Percentiles rank a stretch among this genome's conserved stretches.
Conservation (phyloP, 345 rosid species). For the Geranium rotundifolium region DNA sequence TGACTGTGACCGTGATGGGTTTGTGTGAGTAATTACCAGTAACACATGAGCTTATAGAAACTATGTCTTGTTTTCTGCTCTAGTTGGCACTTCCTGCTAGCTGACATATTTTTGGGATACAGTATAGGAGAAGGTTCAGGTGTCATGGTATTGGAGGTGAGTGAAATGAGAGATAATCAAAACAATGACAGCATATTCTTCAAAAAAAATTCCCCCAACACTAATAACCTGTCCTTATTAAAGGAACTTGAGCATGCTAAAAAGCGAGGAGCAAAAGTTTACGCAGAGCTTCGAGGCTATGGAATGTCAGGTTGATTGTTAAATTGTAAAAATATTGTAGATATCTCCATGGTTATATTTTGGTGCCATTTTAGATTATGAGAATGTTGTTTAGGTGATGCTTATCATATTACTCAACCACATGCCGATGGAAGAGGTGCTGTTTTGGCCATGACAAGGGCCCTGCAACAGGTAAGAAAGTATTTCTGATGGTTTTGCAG, state of each 20-base stretch:
- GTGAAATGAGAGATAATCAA: conserved; percentile 10
- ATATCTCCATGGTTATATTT: conserved; percentile 2
- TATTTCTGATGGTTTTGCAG: not conserved
- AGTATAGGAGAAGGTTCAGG: conserved; percentile 98
- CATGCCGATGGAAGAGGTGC: conserved; percentile 90
- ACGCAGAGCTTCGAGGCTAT: conserved; percentile 90
- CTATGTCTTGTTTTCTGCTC: not conserved
- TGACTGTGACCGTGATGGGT: conserved; percentile 87
- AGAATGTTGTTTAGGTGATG: conserved; percentile 55
- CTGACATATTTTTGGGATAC: conserved; percentile 19
- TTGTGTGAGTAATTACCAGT: conserved; percentile 59
- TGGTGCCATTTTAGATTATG: conserved; percentile 6
- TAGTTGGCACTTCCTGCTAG: conserved; percentile 3
- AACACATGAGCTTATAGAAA: not conserved
- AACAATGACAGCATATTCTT: not conserved
- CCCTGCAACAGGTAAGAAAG: conserved; percentile 54
- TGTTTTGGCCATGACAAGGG: conserved; percentile 75
- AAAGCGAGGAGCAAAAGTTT: conserved; percentile 69
- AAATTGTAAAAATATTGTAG: not conserved
- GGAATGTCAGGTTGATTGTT: conserved; percentile 84
- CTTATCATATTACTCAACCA: conserved; percentile 89
- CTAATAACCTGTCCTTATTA: not conserved
- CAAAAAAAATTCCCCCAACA: not conserved
- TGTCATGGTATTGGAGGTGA: conserved; percentile 75
- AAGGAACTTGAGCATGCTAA: conserved; percentile 95